These are phyloP conservation scores for Rasamsonia emersonii DNA, from an alignment of 2,329 filamentous ascomycete species.

Conservation along the genomic window DNA sequence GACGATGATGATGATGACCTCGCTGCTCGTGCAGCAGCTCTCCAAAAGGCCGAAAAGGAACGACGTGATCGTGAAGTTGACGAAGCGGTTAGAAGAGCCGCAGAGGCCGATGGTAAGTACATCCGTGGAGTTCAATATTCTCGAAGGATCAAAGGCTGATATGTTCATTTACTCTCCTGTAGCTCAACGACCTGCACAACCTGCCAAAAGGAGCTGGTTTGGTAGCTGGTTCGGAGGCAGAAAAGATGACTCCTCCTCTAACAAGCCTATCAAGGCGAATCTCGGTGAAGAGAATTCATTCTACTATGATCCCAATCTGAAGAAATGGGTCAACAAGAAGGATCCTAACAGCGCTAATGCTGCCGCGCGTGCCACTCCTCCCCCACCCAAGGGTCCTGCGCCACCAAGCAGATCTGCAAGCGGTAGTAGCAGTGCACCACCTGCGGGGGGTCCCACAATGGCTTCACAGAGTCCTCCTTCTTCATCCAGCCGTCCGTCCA, in stretches of 20 bases:
- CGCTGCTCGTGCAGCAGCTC: slow-evolving; percentile 43
- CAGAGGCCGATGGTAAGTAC: slow-evolving; percentile 55
- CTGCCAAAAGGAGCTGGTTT: slow-evolving; percentile 59
- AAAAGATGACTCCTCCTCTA: slow-evolving; percentile 49
- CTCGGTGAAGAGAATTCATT: slow-evolving; percentile 89
- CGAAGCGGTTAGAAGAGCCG: slow-evolving; percentile 76
- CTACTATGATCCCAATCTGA: slow-evolving; percentile 89
- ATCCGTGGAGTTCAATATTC: no score
- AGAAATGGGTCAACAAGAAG: slow-evolving; percentile 98
- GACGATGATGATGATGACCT: slow-evolving; percentile 67
- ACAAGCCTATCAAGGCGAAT: slow-evolving; percentile 73
- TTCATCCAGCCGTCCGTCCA: slow-evolving; percentile 22
- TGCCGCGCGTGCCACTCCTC: slow-evolving; percentile 58
- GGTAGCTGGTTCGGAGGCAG: slow-evolving; percentile 75
- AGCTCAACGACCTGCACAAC: slow-evolving; percentile 28
- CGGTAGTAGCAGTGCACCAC: slow-evolving; percentile 36
- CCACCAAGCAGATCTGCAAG: slow-evolving; percentile 47
- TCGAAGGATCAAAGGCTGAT: no score
- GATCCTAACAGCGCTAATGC: slow-evolving; percentile 55
- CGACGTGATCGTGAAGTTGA: slow-evolving; percentile 72
- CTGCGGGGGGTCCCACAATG: slow-evolving; percentile 15
- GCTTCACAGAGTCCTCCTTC: slow-evolving; percentile 11
- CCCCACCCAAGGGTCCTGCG: slow-evolving; percentile 59
- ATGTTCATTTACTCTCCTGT: slow-evolving; percentile 29
- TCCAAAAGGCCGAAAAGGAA: slow-evolving; percentile 51